Conservation (phyloP, 2,329 filamentous ascomycete genomes). For the Paracoccidioides lutzii region DNA sequence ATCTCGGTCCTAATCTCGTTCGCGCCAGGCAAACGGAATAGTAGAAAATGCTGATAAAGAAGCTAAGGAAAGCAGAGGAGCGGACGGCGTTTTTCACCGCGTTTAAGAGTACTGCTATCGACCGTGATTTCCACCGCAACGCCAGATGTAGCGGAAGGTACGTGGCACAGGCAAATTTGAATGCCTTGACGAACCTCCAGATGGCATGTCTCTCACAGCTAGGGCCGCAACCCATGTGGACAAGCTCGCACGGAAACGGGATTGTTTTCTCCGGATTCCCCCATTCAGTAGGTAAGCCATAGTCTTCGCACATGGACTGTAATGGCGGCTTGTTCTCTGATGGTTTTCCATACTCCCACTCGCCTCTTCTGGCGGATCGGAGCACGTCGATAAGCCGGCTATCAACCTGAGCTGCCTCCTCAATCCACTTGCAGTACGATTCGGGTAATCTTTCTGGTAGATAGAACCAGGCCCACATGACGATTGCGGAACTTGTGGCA, state of each 20-base stretch:
- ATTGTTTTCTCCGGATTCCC: slow-evolving; percentile 57
- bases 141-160: slow-evolving; percentile 63
- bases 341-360: slow-evolving; percentile 59
- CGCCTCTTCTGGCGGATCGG: slow-evolving; percentile 49
- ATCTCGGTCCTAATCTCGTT: slow-evolving; percentile 56
- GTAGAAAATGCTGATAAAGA: slow-evolving; percentile 70
- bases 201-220: slow-evolving; percentile 57
- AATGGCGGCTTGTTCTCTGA: slow-evolving; percentile 58
- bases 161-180: slow-evolving; percentile 60
- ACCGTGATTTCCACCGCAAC: slow-evolving; percentile 43
- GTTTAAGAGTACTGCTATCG: slow-evolving; percentile 31
- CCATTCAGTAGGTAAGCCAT: slow-evolving; percentile 54
- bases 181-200: slow-evolving; percentile 54
- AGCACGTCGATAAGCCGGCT: slow-evolving; percentile 60
- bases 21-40: slow-evolving; percentile 71
- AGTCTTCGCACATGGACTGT: slow-evolving; percentile 58
- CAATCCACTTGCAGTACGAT: slow-evolving; percentile 72
- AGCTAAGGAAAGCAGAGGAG: slow-evolving; percentile 64
- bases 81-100: slow-evolving; percentile 50
- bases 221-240: slow-evolving; percentile 64
- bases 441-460: slow-evolving; percentile 54
- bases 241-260: slow-evolving; percentile 70
- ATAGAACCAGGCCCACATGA: slow-evolving; percentile 91
- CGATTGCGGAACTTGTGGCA: slow-evolving; percentile 54
- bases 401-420: slow-evolving; percentile 62